Conservation (phyloP, 2,329 filamentous ascomycete species). For the Dothiorella sarmentorum region DNA sequence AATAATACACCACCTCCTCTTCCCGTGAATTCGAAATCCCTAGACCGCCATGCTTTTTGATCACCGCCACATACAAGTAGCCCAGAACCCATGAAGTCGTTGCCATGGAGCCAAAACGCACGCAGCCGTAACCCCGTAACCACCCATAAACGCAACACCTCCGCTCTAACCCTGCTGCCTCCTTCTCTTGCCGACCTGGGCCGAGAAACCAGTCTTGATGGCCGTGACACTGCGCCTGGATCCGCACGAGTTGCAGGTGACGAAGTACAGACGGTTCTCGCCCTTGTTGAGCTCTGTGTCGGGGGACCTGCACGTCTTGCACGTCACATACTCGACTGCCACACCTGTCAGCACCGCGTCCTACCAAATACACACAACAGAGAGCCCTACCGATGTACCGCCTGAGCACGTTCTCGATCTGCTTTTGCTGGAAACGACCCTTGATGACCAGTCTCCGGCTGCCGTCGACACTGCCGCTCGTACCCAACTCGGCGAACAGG, state of each 20-base stretch:
- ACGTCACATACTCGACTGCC: constrained; percentile 91
- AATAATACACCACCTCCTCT: constrained; percentile 5
- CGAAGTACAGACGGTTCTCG: constrained; percentile 98
- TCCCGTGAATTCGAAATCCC: background rate
- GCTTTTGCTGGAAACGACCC: constrained; percentile 99
- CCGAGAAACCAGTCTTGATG: constrained; percentile 99
- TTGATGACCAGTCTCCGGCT: constrained; percentile 94
- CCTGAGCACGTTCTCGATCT: constrained; percentile 94
- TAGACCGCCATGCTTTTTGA: constrained; percentile 11
- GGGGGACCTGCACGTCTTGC: constrained; percentile 94
- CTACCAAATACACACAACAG: background rate
- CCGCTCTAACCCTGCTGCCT: constrained; percentile 75
- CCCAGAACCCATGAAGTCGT: constrained; percentile 4
- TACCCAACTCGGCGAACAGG: constrained; percentile 97
- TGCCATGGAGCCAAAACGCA: background rate
- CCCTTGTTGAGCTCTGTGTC: constrained; percentile 97
- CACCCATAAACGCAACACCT: background rate
- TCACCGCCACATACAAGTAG: background rate
- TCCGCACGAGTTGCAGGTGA: constrained; percentile 78
- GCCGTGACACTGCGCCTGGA: constrained; percentile 81
- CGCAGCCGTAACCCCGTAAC: background rate
- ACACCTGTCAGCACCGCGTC: constrained; percentile 24
- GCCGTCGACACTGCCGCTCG: constrained; percentile 91
- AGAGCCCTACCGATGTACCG: constrained; percentile 81
- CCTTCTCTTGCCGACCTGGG: constrained; percentile 97